Base-by-base conservation (phyloP, 1,284 basidiomycete genomes). In the Calocybe gambosa region DNA sequence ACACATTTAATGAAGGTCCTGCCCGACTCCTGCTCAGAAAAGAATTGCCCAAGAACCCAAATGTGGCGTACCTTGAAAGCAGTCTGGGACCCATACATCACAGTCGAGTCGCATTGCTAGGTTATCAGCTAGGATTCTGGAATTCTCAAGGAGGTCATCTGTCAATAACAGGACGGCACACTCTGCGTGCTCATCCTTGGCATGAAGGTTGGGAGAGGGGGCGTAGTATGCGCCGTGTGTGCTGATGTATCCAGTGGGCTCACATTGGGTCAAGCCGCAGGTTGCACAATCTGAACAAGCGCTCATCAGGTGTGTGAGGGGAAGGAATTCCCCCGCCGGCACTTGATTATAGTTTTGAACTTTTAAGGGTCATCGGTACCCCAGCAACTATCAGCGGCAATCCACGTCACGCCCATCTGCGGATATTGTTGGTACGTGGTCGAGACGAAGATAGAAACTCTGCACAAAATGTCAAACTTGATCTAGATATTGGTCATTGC, bases 11-110 rank as follows among this genome's bases (percentile, higher is more conserved):
- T 1, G 34, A 25, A 9, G 44, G 41, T 12, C 47, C 50, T 49
- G 8, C 20, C 10, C n/a, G 8, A 12, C 9, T 9, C 43, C 26
- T n/a, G 47, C 33, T n/a, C 23, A 16, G 45, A 61, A 33, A 25
- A 47, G 41, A 3, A 60, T 42, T 8, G 46, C 37, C 41, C 58
- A 50, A 25, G 19, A 52, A 48, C 8, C 34, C 21, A 21, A 15
- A 13, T 49, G 29, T 53, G 52, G 40, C 55, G 33, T 52, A 73
- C 75, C 75, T 45, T 63, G 56, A 50, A 76, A 78, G 28, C 71
- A 49, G 57, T 80, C 75, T 4, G 78, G 78, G 15, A 83, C 73
- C 70, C 78, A 84, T 19, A 85, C 81, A 49, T 82, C 75, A 45
- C 82, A 72, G 3, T 67, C 66, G 21, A 83, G 62, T 2, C 65